These are phyloP conservation scores for Rubia balearica DNA, from an alignment of 305 asterid species.

Conservation along the genomic window DNA sequence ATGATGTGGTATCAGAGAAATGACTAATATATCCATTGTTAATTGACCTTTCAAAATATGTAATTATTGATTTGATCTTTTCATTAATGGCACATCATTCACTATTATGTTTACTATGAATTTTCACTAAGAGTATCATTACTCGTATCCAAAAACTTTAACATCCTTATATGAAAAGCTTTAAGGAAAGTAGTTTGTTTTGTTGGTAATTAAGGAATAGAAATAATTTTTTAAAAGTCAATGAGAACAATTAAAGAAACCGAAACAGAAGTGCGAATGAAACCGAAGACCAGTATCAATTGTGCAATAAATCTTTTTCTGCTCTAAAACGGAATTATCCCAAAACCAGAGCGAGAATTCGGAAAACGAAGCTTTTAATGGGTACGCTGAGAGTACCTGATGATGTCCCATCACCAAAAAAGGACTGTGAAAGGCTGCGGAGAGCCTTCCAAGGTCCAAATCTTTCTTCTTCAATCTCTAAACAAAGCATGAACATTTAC, in stretches of 20 bases:
- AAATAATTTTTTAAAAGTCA: neutral
- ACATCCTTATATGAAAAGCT: too few relatives aligned
- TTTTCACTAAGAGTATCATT: too few relatives aligned
- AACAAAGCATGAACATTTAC: neutral
- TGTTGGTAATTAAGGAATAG: too few relatives aligned
- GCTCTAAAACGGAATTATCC: neutral
- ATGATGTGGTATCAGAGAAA: too few relatives aligned
- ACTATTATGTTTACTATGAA: too few relatives aligned
- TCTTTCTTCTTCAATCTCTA: neutral
- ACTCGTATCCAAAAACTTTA: too few relatives aligned
- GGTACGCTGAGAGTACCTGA: constrained; percentile 46
- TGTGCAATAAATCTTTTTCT: neutral
- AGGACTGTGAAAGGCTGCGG: constrained; percentile 47
- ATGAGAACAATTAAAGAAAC: neutral
- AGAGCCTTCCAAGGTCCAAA: constrained; percentile 48
- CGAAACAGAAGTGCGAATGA: constrained; percentile 1
- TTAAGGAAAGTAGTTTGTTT: too few relatives aligned
- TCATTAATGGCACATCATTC: too few relatives aligned
- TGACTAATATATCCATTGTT: too few relatives aligned
- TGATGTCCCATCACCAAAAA: constrained; percentile 48
- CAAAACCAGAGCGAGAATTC: neutral
- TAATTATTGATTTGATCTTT: too few relatives aligned
- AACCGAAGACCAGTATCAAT: neutral
- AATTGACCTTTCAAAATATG: too few relatives aligned
- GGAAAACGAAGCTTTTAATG: constrained; percentile 22